Evolutionary conservation across 805 yeast genomes (phyloP), one percentile per base, ranked within the genome.

Genomic region (Candida incommunis): DNA sequence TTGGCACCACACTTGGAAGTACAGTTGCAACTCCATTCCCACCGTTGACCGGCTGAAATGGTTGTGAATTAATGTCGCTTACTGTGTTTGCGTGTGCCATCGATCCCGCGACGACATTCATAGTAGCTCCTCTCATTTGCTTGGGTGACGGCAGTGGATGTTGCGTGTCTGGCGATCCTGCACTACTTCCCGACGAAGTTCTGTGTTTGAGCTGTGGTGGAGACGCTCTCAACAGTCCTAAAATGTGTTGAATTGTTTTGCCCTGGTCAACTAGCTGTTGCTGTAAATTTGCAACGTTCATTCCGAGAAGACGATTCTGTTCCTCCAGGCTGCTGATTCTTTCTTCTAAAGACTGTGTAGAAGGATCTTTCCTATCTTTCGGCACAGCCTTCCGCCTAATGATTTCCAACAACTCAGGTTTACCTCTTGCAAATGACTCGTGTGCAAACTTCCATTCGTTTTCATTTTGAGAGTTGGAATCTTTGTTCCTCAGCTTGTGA

Each of bases 381-480:
- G 3, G 92, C 82, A 0, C 80, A n/a, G 52, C 80, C 59, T 88
- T 88, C 41, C 96, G 67, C 56, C 84, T 85, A 58, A 92, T 92
- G 51, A 83, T 82, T 43, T 88, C 95, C 31, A 94, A 69, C 9
- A 85, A 77, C n/a, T 77, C 81, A 45, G 75, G 71, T 57, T 85
- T 85, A 61, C 83, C 80, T 26, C 75, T 74, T 51, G 74, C 74
- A 62, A 92, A 92, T 51, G 78, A 85, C 0, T 96, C 94, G 61
- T 92, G 97, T 58, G 79, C 78, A 67, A 92, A 90, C 61, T 90
- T 96, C 96, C 97, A 90, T 20, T 88, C 78, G 61, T 80, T 50
- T 26, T 52, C 55, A 22, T 51, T 51, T 37, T 54, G 52, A 42
- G 13, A 7, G 22, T 11, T 41, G 41, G 29, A 34, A 26, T 18